These are phyloP conservation scores for Metarhizium brunneum DNA, from an alignment of 2,329 filamentous ascomycete species.

Conservation along the genomic window DNA sequence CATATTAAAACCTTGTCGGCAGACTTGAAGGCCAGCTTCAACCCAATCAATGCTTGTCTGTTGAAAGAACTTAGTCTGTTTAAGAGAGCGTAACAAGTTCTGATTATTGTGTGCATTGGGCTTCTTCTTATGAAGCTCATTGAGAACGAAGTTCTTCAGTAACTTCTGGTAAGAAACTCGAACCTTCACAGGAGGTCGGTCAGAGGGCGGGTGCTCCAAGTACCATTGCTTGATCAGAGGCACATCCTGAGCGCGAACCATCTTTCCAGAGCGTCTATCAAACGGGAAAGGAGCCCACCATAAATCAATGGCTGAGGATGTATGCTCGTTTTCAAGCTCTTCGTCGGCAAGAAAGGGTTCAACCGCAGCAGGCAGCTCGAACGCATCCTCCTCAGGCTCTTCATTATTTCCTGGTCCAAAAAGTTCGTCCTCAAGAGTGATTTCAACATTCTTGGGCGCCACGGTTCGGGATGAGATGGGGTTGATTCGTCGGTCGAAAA, in stretches of 20 bases:
- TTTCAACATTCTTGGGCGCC: slow-evolving; percentile 83
- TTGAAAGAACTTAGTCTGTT: slow-evolving; percentile 98
- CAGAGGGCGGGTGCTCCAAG: slow-evolving; percentile 83
- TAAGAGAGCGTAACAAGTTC: slow-evolving; percentile 78
- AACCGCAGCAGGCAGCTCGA: slow-evolving; percentile 68
- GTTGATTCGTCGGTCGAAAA: slow-evolving; percentile 96
- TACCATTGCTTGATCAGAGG: slow-evolving; percentile 98
- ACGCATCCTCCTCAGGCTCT: slow-evolving; percentile 69
- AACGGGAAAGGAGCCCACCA: slow-evolving; percentile 99
- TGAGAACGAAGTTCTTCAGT: slow-evolving; percentile 90
- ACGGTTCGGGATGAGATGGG: slow-evolving; percentile 94
- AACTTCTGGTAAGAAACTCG: slow-evolving; percentile 97
- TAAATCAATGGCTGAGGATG: slow-evolving; percentile 79
- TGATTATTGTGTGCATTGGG: slow-evolving; percentile 95
- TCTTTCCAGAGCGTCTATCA: slow-evolving; percentile 83
- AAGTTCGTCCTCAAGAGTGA: slow-evolving; percentile 88
- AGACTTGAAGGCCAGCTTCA: slow-evolving; percentile 95
- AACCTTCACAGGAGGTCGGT: slow-evolving; percentile 85
- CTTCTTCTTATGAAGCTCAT: slow-evolving; percentile 91
- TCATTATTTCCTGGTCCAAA: slow-evolving; percentile 74
- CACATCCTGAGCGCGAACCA: slow-evolving; percentile 96
- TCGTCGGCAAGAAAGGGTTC: slow-evolving; percentile 88
- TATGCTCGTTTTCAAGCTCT: slow-evolving; percentile 81
- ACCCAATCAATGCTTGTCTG: slow-evolving; percentile 99
- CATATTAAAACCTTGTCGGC: slow-evolving; percentile 98